Evolutionary conservation across 805 yeast genomes (phyloP), one percentile per base, ranked within the genome.

Genomic region (Isabelozyma rhagii): DNA sequence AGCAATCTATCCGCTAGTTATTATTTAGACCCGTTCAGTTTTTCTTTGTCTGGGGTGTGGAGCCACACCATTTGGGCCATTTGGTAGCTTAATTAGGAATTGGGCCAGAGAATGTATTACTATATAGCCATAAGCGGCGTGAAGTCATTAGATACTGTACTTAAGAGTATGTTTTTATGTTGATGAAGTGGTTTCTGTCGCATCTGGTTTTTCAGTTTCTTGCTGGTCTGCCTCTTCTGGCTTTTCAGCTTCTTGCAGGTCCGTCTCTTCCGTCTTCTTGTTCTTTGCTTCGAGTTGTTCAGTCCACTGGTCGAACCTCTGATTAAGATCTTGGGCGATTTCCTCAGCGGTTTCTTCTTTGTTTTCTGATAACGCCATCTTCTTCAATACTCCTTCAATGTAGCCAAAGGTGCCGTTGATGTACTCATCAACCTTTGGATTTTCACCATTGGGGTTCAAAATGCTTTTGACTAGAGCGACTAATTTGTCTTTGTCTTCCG

Each of bases 261-360:
- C 18, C 7, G 39, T 4, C 41, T 18, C 25, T 15, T 39, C 25
- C 14, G 9, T 13, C 36, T 31, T 31, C 42, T 58, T 49, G 36
- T 43, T 14, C 34, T 38, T 41, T 46, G 48, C 31, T 44, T 56
- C 54, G 39, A 56, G 48, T 15, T 51, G 49, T 9, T 54, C 57
- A 5, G 60, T 55, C 75, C 75, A 72, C 9, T 49, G 43, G 8
- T 64, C 65, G 41, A 68, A 58, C 42, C 56, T 64, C 3, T 38
- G 36, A 38, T 57, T 60, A 50, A 71, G 58, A 51, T 72, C 77
- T 4, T 66, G 57, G 1, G 74, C 71, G 18, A 73, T 65, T 40
- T 68, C 72, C 29, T 64, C 51, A 4, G 73, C 64, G 1, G 74
- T 61, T 13, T 58, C 60, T 18, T 71, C 70, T 40, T 58, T 67